A percentile compares a stretch with the other conserved stretches of the same genome.
Conservation (phyloP, 495 filamentous ascomycete genomes). For the Penicillium turbatum region DNA sequence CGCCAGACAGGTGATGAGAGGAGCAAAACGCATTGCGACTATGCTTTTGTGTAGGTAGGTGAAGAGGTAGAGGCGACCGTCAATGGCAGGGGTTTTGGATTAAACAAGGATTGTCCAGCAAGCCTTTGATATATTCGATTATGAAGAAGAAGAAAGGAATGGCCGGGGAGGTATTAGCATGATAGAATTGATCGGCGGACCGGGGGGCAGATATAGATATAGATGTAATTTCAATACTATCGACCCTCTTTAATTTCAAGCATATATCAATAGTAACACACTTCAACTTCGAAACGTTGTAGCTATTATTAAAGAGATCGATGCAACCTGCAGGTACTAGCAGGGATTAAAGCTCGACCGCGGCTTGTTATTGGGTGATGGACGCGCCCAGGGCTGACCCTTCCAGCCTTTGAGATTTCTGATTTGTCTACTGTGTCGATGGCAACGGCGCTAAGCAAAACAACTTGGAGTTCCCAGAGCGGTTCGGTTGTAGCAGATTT, state of each 20-base stretch:
- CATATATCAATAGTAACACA: slow-evolving; percentile 25
- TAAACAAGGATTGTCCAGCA: slow-evolving; percentile 4
- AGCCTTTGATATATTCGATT: slow-evolving; percentile 14
- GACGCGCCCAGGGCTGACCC: slow-evolving; percentile 17
- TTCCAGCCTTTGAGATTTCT: slow-evolving; percentile 13
- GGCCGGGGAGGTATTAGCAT: slow-evolving; percentile 11
- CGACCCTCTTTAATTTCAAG: neutral
- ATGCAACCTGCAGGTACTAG: slow-evolving; percentile 30
- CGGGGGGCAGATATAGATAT: slow-evolving; percentile 17
- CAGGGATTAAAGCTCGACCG: slow-evolving; percentile 17
- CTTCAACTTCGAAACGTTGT: slow-evolving; percentile 21
- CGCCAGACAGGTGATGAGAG: slow-evolving; percentile 28
- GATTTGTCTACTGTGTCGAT: slow-evolving; percentile 15
- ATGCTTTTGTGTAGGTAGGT: slow-evolving; percentile 2
- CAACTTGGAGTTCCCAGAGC: slow-evolving; percentile 18
- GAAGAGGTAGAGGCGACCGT: neutral
- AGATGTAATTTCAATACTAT: slow-evolving; percentile 10
- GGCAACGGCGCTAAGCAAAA: slow-evolving; percentile 30
- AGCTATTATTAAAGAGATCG: slow-evolving; percentile 24
- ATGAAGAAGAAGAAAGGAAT: slow-evolving; percentile 10
- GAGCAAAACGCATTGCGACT: slow-evolving; percentile 30
- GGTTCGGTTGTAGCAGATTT: slow-evolving; percentile 6
- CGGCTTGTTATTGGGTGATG: slow-evolving; percentile 16
- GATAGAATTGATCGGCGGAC: slow-evolving; percentile 7
- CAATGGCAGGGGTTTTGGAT: neutral